Evolutionary conservation across 139 green algal species (phyloP), one percentile per base, ranked within the genome.

Genomic region (Asterochloris erici): DNA sequence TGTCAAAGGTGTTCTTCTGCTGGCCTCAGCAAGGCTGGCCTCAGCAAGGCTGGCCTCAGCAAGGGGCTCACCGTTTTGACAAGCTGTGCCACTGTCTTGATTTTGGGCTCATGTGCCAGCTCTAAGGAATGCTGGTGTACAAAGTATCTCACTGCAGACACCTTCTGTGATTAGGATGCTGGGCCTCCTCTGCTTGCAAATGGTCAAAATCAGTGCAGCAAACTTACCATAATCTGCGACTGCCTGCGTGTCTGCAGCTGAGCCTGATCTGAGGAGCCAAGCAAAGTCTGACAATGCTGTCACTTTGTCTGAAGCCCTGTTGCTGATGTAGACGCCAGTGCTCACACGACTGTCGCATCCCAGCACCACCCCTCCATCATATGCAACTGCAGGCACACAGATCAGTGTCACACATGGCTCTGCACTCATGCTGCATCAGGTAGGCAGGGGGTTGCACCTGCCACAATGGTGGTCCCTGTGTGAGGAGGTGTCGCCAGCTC

Each of bases 241-340:
- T 9, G 90, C 89, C 78, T 98, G 95, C 12, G 93, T 96, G 84
- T 98, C 95, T 63, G 95, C 93, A 19, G 95, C 95, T 68, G 92
- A 96, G 12, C 95, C 95, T 2, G 93, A 98, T 21, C 95, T 81
- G 64, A 95, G 83, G 60, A 98, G 83, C 84, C 86, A 97, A 9
- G 95, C 91, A n/a, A 63, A 63, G 68, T 92, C 94, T 17, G 87
- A 87, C 12, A 99, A 85, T 12, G 90, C 84, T 10, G 91, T 95
- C 60, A 99, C 94, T 88, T 99, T 99, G 91, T 99, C 94, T 54
- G 91, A 97, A 9, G 94, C 95, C 19, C 97, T 87, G 85, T 99
- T 99, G 21, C 85, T 94, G 14, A 99, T 87, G 83, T 99, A 99
- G 66, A 89, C 96, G 15, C 96, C 96, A 19, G 95, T 98, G 83